These are phyloP conservation scores for Cryptococcus depauperatus DNA, from an alignment of 1,284 basidiomycete genomes.

Conservation along the genomic window DNA sequence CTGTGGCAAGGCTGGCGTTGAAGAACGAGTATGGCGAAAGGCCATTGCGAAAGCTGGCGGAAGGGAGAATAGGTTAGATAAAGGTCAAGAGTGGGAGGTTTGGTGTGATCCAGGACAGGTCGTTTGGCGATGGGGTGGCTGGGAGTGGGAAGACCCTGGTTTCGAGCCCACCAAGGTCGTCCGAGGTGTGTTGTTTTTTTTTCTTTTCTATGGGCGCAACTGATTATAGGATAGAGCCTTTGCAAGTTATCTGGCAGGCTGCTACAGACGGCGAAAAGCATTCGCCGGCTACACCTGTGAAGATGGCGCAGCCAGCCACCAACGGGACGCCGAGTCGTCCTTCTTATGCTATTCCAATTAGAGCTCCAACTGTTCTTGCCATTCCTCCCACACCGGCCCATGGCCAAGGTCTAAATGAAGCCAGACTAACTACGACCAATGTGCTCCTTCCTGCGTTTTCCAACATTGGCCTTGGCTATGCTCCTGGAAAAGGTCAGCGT, in stretches of 20 bases:
- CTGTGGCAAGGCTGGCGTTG: conserved; percentile 25
- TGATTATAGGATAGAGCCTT: conserved; percentile 20
- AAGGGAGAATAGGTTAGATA: conserved; percentile 12
- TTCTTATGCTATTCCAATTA: conserved; percentile 40
- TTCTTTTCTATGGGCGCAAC: not conserved
- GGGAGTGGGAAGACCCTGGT: conserved; percentile 42
- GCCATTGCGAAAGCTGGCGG: conserved; percentile 21
- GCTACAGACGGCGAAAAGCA: conserved; percentile 15
- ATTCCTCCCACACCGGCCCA: conserved; percentile 33
- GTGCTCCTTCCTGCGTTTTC: conserved; percentile 24
- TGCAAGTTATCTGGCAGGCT: conserved; percentile 37
- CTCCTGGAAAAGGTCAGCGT: not conserved
- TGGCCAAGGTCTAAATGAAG: not conserved
- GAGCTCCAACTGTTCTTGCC: conserved; percentile 37
- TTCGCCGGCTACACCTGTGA: conserved; percentile 10
- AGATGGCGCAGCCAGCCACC: conserved; percentile 5
- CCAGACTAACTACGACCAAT: not conserved
- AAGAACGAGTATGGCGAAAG: conserved; percentile 26
- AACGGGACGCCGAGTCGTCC: conserved; percentile 25
- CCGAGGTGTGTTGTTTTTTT: conserved; percentile 25
- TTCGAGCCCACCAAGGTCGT: conserved; percentile 35
- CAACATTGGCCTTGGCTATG: conserved; percentile 8
- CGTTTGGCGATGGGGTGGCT: conserved; percentile 41
- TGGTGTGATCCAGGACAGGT: conserved; percentile 46
- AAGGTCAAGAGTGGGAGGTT: conserved; percentile 42